Conservation (phyloP, 1,139 yeast species). For the Kazachstania sp. region DNA sequence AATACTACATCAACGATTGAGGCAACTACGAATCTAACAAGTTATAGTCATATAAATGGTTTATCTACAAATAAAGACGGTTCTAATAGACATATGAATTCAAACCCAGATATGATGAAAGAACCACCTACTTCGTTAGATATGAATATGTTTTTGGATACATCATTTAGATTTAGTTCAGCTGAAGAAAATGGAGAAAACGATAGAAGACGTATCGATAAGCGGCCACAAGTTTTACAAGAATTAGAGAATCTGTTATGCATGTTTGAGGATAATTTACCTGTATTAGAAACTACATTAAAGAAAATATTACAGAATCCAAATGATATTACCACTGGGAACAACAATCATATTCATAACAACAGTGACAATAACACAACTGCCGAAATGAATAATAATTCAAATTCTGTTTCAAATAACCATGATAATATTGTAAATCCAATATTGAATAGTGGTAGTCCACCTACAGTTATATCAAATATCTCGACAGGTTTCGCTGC, state of each 20-base stretch:
- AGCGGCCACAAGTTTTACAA: conserved; percentile 25
- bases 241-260: conserved; percentile 24
- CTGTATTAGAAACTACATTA: conserved; percentile 25
- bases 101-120: conserved; percentile 13
- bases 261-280: conserved; percentile 27
- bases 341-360: not conserved
- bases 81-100: not conserved
- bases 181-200: conserved; percentile 8
- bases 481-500: not conserved
- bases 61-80: not conserved
- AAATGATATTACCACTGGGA: not conserved
- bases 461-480: not conserved
- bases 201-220: conserved; percentile 14
- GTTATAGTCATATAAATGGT: not conserved
- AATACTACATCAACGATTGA: not conserved
- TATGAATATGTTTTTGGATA: conserved; percentile 27
- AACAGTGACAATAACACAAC: not conserved
- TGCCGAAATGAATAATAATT: not conserved
- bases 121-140: conserved; percentile 23
- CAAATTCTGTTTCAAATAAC: too few species aligned
- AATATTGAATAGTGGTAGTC: not conserved
- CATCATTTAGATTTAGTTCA: conserved; percentile 11
- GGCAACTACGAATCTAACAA: not conserved
- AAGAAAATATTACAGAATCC: conserved; percentile 15
- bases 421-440: too few species aligned